Evolutionary conservation across 1,139 yeast species (phyloP).

Genomic region (Spathaspora sp.): DNA sequence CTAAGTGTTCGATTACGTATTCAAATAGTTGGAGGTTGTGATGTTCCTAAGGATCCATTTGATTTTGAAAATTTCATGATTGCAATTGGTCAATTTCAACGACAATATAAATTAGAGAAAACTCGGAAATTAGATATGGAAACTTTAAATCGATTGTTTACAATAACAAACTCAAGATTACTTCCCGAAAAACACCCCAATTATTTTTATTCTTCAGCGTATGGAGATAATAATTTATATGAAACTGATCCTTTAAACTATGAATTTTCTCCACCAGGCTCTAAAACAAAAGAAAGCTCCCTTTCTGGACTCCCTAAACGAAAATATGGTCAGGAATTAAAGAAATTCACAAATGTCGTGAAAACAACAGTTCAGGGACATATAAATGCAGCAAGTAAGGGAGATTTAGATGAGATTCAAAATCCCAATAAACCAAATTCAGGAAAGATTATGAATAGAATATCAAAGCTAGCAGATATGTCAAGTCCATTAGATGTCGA

Average conservation of each 20-base stretch:
- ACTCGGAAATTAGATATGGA: constrained; percentile 61
- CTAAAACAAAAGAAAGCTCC: constrained; percentile 19
- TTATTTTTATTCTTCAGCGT: constrained; percentile 13
- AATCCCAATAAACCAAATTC: not conserved
- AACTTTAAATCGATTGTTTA: constrained; percentile 61
- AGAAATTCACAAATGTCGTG: constrained; percentile 65
- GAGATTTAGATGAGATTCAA: constrained; percentile 23
- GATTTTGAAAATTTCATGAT: constrained; percentile 67
- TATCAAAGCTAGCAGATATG: constrained; percentile 39
- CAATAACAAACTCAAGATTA: constrained; percentile 53
- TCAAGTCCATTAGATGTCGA: constrained; percentile 44
- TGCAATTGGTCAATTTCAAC: constrained; percentile 58
- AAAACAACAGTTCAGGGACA: constrained; percentile 74
- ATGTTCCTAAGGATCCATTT: constrained; percentile 84
- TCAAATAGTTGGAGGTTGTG: constrained; percentile 66
- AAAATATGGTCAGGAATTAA: constrained; percentile 49
- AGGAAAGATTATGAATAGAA: constrained; percentile 32
- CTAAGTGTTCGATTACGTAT: constrained; percentile 67
- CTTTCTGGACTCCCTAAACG: constrained; percentile 8
- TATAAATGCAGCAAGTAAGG: constrained; percentile 25
- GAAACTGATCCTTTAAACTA: constrained; percentile 3
- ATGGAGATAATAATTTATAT: constrained; percentile 5
- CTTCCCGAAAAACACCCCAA: constrained; percentile 24
- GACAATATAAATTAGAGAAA: constrained; percentile 57
- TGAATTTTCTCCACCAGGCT: constrained; percentile 10